Evolutionary conservation across 495 filamentous ascomycete genomes (phyloP), one percentile per base, ranked within the genome.

Genomic region (Chaetomidium leptoderma): DNA sequence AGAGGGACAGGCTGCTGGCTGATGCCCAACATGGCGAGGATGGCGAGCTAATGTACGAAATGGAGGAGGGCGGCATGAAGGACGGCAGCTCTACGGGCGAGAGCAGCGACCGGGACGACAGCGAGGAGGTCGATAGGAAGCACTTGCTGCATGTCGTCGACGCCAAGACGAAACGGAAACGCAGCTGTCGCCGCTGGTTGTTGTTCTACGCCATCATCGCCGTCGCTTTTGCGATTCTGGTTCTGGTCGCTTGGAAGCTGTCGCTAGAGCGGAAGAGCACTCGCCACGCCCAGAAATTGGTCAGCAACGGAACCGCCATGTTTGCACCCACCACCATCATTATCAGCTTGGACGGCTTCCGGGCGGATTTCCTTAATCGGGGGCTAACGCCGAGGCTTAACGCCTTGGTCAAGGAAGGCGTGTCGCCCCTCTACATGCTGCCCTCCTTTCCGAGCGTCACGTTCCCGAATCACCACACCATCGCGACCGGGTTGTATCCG

Each of bases 381-480:
- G 85, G 85, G 7, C 67, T 99, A 45, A 96, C 93, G 0, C 93
- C 92, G 0, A 84, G 86, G 0, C 78, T 99, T 6, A 88, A 85
- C 56, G 76, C 81, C 13, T 89, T 99, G 65, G 78, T 95, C 60
- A 83, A 83, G 32, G 81, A 87, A 39, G 93, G 93, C 30, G 83
- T 99, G 3, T 95, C 91, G 6, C 92, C 93, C 9, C 79, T 80
- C 53, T 96, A 91, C 67, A 95, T 99, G 90, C 78, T 80, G 9
- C 95, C 93, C 0, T 89, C 88, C 58, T 99, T 99, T 66, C 93
- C 93, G 1, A 92, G 89, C 53, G 90, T 99, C 23, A 99, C 93
- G 3, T 99, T 99, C 66, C 93, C 93, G 37, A 99, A 99, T 68
- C 93, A 99, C 66, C 96, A 90, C 73, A 97, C 93, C 0, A 78